A percentile compares a stretch with the other conserved stretches of the same genome.
phyloP scores from a whole-genome alignment of 2,329 filamentous ascomycete species.

The Sordariomycetes sp. region DNA sequence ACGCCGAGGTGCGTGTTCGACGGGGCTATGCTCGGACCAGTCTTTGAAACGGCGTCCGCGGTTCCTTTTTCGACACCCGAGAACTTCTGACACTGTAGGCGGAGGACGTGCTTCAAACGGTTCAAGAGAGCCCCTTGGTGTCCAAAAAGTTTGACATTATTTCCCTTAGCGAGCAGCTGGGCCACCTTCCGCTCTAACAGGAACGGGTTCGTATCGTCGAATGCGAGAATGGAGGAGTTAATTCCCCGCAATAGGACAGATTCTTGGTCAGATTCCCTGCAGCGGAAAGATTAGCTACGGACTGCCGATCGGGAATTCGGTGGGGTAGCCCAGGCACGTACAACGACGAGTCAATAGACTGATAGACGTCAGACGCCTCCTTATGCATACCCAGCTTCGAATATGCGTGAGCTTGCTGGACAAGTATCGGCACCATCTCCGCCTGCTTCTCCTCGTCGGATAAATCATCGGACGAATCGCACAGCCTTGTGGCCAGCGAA shows the following conservation, averaged over 20 bases:
- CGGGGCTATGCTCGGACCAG: not conserved
- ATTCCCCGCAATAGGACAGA: slow-evolving; percentile 54
- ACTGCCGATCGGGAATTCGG: not conserved
- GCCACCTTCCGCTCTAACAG: slow-evolving; percentile 49
- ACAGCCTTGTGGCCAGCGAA: slow-evolving; percentile 57
- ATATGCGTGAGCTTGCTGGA: slow-evolving; percentile 65
- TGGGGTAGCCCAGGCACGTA: slow-evolving; percentile 17
- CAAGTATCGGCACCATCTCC: slow-evolving; percentile 61
- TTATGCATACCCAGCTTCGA: slow-evolving; percentile 50
- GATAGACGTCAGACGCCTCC: slow-evolving; percentile 51
- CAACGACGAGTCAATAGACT: slow-evolving; percentile 47
- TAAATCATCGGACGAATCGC: slow-evolving; percentile 60
- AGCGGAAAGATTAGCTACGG: not conserved
- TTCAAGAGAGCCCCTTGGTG: slow-evolving; percentile 44
- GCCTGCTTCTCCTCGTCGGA: slow-evolving; percentile 59
- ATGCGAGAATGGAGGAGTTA: slow-evolving; percentile 36
- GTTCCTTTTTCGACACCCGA: slow-evolving; percentile 35
- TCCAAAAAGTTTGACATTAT: slow-evolving; percentile 55
- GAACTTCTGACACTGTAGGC: slow-evolving; percentile 51
- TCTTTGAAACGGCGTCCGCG: not conserved
- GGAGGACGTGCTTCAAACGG: slow-evolving; percentile 46
- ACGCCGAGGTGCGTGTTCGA: not conserved
- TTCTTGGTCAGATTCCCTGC: slow-evolving; percentile 52
- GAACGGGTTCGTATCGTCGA: slow-evolving; percentile 47
- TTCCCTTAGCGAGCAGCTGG: slow-evolving; percentile 33